Evolutionary conservation across 2,329 filamentous ascomycete species (phyloP).

Genomic region (Aspergillus viridinutans): DNA sequence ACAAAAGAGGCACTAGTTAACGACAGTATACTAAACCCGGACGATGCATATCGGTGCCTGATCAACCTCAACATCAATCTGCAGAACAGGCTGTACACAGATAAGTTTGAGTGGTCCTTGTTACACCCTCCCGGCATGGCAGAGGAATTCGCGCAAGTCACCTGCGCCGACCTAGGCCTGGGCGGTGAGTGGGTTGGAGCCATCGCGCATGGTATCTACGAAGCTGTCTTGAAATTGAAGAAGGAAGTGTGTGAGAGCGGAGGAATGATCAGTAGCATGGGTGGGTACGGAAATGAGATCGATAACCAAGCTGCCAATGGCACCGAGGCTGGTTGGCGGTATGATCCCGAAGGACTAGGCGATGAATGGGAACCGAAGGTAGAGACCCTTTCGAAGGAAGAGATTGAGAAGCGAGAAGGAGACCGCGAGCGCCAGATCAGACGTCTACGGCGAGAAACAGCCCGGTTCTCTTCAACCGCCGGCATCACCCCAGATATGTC

Average conservation of each 20-base stretch:
- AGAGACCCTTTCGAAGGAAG: conserved; percentile 81
- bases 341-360: conserved; percentile 84
- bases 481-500: conserved; percentile 76
- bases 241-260: conserved; percentile 95
- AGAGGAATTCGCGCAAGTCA: conserved; percentile 86
- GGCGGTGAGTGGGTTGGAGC: conserved; percentile 90
- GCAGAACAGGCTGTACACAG: conserved; percentile 84
- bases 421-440: conserved; percentile 89
- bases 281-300: conserved; percentile 64
- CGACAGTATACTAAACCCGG: conserved; percentile 75
- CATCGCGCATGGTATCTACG: conserved; percentile 95
- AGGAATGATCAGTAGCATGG: conserved; percentile 72
- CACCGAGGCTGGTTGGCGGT: conserved; percentile 89
- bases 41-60: conserved; percentile 92
- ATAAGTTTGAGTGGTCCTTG: conserved; percentile 97
- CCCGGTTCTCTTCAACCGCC: conserved; percentile 80
- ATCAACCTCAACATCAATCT: conserved; percentile 88
- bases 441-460: conserved; percentile 81
- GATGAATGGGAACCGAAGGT: conserved; percentile 82
- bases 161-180: conserved; percentile 86
- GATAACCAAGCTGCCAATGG: conserved; percentile 81
- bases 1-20: conserved; percentile 47
- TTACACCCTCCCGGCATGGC: conserved; percentile 87
- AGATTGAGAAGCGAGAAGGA: conserved; percentile 94
- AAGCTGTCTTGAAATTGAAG: conserved; percentile 85